These are phyloP conservation scores for Ceratocystis diversiconidia DNA, from an alignment of 2,329 filamentous ascomycete genomes.

Conservation along the genomic window DNA sequence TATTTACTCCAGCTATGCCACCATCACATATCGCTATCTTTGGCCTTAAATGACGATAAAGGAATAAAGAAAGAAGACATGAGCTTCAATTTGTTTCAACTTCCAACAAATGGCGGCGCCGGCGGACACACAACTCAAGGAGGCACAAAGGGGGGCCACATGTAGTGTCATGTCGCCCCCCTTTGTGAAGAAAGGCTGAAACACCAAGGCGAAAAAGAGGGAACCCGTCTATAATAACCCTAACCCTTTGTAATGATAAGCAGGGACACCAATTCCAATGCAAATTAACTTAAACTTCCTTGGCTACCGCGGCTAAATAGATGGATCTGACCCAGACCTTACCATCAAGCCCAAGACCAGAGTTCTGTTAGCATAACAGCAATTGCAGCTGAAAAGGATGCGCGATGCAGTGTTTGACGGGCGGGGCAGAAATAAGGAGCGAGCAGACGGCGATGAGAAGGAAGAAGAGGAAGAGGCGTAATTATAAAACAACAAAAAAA, in stretches of 20 bases:
- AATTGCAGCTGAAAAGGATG: constrained; percentile 1
- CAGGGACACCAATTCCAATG: background rate
- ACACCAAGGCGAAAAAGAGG: background rate
- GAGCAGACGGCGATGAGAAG: background rate
- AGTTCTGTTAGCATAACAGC: background rate
- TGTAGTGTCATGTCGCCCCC: background rate
- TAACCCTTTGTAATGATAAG: background rate
- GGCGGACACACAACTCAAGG: background rate
- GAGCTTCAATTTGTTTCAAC: background rate
- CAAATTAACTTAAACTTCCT: background rate
- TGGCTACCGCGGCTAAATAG: background rate
- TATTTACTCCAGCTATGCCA: background rate
- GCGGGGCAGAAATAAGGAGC: background rate
- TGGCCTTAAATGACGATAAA: background rate
- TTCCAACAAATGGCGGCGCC: background rate
- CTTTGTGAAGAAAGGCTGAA: background rate
- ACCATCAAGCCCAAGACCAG: background rate
- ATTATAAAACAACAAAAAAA: no score
- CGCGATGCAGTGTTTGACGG: background rate
- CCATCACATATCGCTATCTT: background rate
- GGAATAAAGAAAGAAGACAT: background rate
- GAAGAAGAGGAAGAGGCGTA: background rate
- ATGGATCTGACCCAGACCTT: background rate
- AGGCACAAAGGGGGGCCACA: background rate
- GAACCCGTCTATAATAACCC: background rate